Percentiles rank a stretch among this genome's conserved stretches.
Evolutionary conservation across 805 yeast species (phyloP).

Genomic region (Vanderwaltozyma tropicalis): DNA sequence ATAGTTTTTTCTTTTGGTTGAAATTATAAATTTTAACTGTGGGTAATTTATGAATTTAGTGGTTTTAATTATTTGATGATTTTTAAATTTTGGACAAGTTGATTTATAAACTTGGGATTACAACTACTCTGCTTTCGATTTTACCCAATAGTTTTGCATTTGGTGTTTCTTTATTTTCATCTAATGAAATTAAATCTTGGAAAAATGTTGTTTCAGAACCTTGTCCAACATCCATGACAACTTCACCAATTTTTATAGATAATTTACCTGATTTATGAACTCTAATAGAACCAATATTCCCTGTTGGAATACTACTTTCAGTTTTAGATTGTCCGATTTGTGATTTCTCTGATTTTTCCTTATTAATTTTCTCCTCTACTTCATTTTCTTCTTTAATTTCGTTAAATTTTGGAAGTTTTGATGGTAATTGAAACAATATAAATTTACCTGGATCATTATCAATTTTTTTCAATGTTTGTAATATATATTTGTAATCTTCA

Average conservation of each 20-base stretch:
- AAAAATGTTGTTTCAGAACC: slow-evolving; percentile 62
- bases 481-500: slow-evolving; percentile 33
- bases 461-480: slow-evolving; percentile 18
- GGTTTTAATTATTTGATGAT: too few species aligned
- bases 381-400: slow-evolving; percentile 5
- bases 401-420: slow-evolving; percentile 29
- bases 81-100: neutral
- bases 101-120: slow-evolving; percentile 39
- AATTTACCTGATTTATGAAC: slow-evolving; percentile 78
- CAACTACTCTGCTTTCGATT: slow-evolving; percentile 45
- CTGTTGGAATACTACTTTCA: slow-evolving; percentile 27
- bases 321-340: slow-evolving; percentile 6
- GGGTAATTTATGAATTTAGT: too few species aligned
- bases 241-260: slow-evolving; percentile 62
- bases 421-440: slow-evolving; percentile 32
- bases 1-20: too few species aligned
- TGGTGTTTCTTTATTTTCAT: slow-evolving; percentile 33
- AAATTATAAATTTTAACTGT: too few species aligned
- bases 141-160: slow-evolving; percentile 43
- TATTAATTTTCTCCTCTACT: slow-evolving; percentile 3
- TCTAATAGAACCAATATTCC: slow-evolving; percentile 63
- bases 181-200: slow-evolving; percentile 61
- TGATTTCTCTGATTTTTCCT: slow-evolving; percentile 7
- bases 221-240: slow-evolving; percentile 53
- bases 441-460: slow-evolving; percentile 28